Evolutionary conservation across 176 grass and related monocot genomes (phyloP), one percentile per base, ranked within the genome.

Genomic region (Aegilops sharonensis): DNA sequence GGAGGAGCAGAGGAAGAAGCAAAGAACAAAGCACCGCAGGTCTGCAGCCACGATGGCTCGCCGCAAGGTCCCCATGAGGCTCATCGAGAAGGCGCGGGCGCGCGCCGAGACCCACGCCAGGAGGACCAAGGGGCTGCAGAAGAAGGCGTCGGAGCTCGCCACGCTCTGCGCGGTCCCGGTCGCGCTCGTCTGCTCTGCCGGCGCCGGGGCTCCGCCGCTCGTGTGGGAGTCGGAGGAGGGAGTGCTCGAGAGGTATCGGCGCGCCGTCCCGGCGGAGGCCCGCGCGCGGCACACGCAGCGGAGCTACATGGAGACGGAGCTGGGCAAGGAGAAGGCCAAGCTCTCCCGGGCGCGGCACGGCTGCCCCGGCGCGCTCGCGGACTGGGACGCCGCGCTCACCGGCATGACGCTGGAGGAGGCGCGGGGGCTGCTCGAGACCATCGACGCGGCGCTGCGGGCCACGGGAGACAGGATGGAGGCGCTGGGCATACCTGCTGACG

Each of bases 141-240:
- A 66, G 39, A 88, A 72, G 81, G 81, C 81, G 27, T 0, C 3
- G 1, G 74, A 88, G 67, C 87, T 89, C 54, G 11, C 65, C 11
- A 6, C 25, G 10, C 81, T 88, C 37, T 88, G 87, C 81, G 54
- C 27, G 13, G 65, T 84, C 37, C 74, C 56, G 1, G 81, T 89
- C 21, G 87, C 75, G 66, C 5, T 84, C 37, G 75, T 89, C 66
- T 78, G 43, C 39, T 42, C 39, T 30, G 54, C 2, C 27, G 34
- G 8, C 34, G 20, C 2, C 15, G 56, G 37, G 37, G 79, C 50
- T 18, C 50, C 39, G 5, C 8, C 40, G 21, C 74, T 54, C 15
- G 75, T 84, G 76, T 89, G 81, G 81, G 56, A 72, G 81, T 84
- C 81, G 57, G 47, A 18, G 57, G 75, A 29, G 42, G 81, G 81